A percentile compares a stretch with the other conserved stretches of the same genome.
Conservation (phyloP, 441 rosid species). For the Euphorbia schlechtendalii region DNA sequence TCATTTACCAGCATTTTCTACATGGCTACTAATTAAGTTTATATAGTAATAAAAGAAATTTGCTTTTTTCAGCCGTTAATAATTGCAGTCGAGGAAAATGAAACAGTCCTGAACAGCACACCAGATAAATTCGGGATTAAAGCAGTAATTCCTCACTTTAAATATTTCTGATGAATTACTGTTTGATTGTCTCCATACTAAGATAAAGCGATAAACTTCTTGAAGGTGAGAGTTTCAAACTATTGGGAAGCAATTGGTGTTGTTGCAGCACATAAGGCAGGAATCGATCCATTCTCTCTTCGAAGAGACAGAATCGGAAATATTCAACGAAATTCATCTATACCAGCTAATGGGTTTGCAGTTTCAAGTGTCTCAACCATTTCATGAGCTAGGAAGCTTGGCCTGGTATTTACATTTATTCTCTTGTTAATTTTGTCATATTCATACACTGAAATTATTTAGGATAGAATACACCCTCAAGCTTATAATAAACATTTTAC, state of each 20-base stretch:
- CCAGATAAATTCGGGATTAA: slow-evolving; percentile 53
- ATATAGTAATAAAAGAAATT: neutral
- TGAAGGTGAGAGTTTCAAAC: slow-evolving; percentile 52
- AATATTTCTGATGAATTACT: too few species aligned
- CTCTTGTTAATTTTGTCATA: too few species aligned
- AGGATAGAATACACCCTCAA: too few species aligned
- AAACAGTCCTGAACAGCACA: slow-evolving; percentile 43
- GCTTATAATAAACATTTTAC: too few species aligned
- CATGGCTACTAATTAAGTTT: slow-evolving; percentile 1
- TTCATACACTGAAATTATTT: too few species aligned
- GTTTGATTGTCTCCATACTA: neutral
- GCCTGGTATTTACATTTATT: too few species aligned
- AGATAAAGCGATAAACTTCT: slow-evolving; percentile 7
- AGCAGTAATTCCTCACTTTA: slow-evolving; percentile 25
- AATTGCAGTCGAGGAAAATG: slow-evolving; percentile 57
- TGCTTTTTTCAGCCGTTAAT: slow-evolving; percentile 40
- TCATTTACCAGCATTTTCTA: neutral
- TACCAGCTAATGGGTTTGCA: slow-evolving; percentile 27
- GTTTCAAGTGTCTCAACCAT: slow-evolving; percentile 28
- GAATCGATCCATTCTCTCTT: slow-evolving; percentile 46
- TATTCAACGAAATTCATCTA: slow-evolving; percentile 18
- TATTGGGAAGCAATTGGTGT: slow-evolving; percentile 71
- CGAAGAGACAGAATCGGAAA: slow-evolving; percentile 37
- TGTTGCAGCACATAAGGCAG: slow-evolving; percentile 60
- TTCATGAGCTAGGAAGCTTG: slow-evolving; percentile 10